These are phyloP conservation scores for Leucocoprinus leucothites DNA, from an alignment of 768 basidiomycete genomes.

Conservation along the genomic window DNA sequence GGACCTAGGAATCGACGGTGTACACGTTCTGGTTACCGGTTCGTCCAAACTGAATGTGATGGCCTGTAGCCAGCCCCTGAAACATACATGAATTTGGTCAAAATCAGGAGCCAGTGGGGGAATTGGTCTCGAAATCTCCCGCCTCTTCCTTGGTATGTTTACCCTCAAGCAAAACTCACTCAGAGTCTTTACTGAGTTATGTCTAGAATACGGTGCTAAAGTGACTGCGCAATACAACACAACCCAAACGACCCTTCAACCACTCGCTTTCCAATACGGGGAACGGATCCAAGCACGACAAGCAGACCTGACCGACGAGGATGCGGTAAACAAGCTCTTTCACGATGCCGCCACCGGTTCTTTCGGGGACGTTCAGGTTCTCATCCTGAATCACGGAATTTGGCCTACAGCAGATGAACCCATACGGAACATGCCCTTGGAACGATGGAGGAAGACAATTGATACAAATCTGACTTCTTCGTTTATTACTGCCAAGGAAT, in stretches of 20 bases:
- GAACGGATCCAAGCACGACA: slow-evolving; percentile 36
- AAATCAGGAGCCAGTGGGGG: slow-evolving; percentile 67
- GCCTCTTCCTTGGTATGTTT: slow-evolving; percentile 50
- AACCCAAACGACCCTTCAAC: slow-evolving; percentile 35
- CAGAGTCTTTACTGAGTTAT: background rate
- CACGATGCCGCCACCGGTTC: slow-evolving; percentile 26
- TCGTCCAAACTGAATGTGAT: no score
- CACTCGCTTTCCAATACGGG: slow-evolving; percentile 36
- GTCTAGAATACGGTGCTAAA: slow-evolving; percentile 62
- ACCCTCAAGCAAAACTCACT: background rate
- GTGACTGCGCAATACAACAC: slow-evolving; percentile 74
- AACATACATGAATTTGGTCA: background rate
- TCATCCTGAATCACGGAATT: slow-evolving; percentile 61
- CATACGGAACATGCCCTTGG: slow-evolving; percentile 55
- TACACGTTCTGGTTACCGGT: slow-evolving; percentile 74
- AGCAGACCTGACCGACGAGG: slow-evolving; percentile 58
- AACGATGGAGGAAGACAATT: slow-evolving; percentile 62
- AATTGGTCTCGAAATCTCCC: slow-evolving; percentile 63
- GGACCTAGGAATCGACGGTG: slow-evolving; percentile 57
- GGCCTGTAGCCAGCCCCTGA: background rate
- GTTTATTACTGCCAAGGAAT: slow-evolving; percentile 67
- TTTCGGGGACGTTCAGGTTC: slow-evolving; percentile 52
- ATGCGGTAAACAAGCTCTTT: slow-evolving; percentile 51
- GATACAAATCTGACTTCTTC: slow-evolving; percentile 62
- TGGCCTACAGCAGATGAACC: slow-evolving; percentile 42